These are phyloP conservation scores for Cladosporium cucumerinum DNA, from an alignment of 2,329 filamentous ascomycete genomes.

Conservation along the genomic window DNA sequence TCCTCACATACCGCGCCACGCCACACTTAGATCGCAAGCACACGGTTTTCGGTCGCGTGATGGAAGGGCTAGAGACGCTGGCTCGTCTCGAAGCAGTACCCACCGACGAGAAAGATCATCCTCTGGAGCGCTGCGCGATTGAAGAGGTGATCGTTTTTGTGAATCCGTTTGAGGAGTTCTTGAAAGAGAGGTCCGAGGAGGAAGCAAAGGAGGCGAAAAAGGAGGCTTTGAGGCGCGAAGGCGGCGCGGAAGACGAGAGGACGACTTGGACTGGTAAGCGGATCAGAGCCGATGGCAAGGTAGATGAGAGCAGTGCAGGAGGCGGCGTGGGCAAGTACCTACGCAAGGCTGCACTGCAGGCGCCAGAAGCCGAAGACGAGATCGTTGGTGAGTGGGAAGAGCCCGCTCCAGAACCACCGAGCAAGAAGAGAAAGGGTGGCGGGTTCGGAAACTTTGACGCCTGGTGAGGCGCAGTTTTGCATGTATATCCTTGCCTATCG, in stretches of 20 bases:
- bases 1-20: constrained; percentile 81
- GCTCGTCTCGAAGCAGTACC: constrained; percentile 72
- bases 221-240: constrained; percentile 60
- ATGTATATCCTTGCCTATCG: background rate
- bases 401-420: constrained; percentile 68
- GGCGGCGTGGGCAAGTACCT: constrained; percentile 76
- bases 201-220: constrained; percentile 61
- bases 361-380: constrained; percentile 50
- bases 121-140: constrained; percentile 74
- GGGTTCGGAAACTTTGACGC: constrained; percentile 94
- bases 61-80: constrained; percentile 67
- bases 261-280: constrained; percentile 97
- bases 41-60: constrained; percentile 88
- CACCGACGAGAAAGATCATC: constrained; percentile 71
- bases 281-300: constrained; percentile 64
- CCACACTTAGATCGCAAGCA: constrained; percentile 92
- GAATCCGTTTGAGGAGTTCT: constrained; percentile 93
- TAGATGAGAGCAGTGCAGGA: constrained; percentile 48
- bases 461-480: constrained; percentile 59
- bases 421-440: constrained; percentile 64
- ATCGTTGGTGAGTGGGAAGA: constrained; percentile 62
- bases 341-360: constrained; percentile 48
- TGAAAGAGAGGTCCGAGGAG: constrained; percentile 57
- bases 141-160: constrained; percentile 81
- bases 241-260: constrained; percentile 80